phyloP scores from a whole-genome alignment of 2,329 filamentous ascomycete genomes.

The Decorospora gaudefroyi region DNA sequence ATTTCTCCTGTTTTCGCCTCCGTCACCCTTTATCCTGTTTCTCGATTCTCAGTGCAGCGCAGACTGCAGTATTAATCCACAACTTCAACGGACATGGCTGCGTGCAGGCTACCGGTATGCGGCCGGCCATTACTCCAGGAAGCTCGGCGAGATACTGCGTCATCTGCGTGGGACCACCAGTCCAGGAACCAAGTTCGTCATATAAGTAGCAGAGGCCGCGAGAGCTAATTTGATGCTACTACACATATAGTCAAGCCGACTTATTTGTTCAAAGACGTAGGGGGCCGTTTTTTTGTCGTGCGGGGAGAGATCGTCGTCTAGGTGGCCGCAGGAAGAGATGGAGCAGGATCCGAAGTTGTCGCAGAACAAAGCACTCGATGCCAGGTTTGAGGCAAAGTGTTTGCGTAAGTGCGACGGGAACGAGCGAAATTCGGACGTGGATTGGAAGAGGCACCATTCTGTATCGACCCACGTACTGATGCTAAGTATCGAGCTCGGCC shows the following conservation, averaged over 20 bases:
- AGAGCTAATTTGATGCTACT: neutral
- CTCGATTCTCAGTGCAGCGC: conserved; percentile 1
- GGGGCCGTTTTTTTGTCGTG: conserved; percentile 9
- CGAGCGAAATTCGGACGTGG: neutral
- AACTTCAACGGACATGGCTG: too few relatives aligned
- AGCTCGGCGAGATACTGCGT: too few relatives aligned
- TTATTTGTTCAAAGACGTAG: conserved; percentile 11
- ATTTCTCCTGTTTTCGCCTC: neutral
- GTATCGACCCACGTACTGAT: neutral
- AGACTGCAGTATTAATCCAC: too few relatives aligned
- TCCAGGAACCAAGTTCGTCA: neutral
- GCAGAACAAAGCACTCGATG: conserved; percentile 4
- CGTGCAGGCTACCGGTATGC: too few relatives aligned
- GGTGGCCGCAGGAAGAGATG: neutral
- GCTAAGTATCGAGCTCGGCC: too few relatives aligned
- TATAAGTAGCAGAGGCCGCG: neutral
- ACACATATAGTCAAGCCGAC: conserved; percentile 1
- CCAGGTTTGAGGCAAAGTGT: neutral
- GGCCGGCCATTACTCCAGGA: too few relatives aligned
- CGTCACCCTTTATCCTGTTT: neutral
- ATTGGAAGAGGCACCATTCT: neutral
- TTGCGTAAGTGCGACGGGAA: conserved; percentile 4
- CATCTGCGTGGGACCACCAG: neutral
- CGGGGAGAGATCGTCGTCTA: neutral
- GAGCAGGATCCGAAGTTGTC: conserved; percentile 3